Conservation (phyloP, 2,329 filamentous ascomycete genomes). For the Colletotrichum coccodes region DNA sequence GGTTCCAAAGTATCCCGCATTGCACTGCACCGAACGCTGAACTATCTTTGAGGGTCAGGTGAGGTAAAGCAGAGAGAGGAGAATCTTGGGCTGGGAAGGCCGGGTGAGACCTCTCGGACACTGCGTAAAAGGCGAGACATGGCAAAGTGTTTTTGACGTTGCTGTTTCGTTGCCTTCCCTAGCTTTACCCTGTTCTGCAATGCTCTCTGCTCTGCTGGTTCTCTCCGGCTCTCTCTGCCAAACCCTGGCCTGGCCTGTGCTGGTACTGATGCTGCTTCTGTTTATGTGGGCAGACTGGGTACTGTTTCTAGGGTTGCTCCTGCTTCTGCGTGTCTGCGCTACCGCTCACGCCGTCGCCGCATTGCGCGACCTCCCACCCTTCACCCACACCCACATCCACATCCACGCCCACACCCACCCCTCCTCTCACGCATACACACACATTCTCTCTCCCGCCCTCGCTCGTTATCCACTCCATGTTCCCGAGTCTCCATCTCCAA, state of each 20-base stretch:
- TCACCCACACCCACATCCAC: constrained; percentile 20
- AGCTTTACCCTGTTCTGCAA: not conserved
- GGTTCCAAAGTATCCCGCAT: not conserved
- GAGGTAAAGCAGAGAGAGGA: not conserved
- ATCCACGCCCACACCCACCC: constrained; percentile 4
- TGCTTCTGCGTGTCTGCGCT: constrained; percentile 3
- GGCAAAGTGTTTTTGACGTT: not conserved
- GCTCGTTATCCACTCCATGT: constrained; percentile 5
- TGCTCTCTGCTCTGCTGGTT: not conserved
- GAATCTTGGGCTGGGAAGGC: not conserved
- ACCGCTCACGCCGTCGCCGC: constrained; percentile 30
- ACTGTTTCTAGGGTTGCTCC: not conserved
- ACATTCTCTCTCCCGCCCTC: not conserved
- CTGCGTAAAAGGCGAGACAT: not conserved
- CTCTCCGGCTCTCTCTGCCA: not conserved
- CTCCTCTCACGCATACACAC: not conserved
- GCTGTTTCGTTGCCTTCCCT: not conserved
- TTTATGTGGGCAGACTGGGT: not conserved
- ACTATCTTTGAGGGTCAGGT: not conserved
- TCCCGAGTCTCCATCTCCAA: constrained; percentile 14
- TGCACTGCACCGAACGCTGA: not conserved
- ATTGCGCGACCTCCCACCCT: constrained; percentile 31
- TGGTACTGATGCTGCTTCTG: not conserved
- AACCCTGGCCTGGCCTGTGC: not conserved
- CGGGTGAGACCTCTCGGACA: not conserved